Evolutionary conservation across 2,329 filamentous ascomycete genomes (phyloP).

Genomic region (Colletotrichum karsti): DNA sequence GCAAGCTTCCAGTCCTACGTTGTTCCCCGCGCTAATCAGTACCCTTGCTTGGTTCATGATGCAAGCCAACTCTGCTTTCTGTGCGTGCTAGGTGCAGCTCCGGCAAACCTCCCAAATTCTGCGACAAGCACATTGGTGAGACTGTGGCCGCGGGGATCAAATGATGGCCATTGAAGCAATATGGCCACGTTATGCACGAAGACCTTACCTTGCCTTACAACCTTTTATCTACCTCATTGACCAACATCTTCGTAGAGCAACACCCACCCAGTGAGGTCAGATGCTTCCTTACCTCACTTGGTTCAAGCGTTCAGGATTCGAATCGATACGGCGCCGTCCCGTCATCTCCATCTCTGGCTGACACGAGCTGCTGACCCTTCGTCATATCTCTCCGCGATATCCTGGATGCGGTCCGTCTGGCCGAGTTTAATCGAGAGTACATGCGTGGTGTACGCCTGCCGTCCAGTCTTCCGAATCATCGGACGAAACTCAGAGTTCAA

Average conservation of each 20-base stretch:
- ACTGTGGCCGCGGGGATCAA: not conserved
- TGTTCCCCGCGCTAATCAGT: constrained; percentile 33
- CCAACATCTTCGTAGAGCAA: not conserved
- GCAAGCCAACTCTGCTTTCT: not conserved
- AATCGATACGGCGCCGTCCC: not conserved
- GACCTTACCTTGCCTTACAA: constrained; percentile 14
- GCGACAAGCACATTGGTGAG: not conserved
- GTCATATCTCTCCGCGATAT: not conserved
- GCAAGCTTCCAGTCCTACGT: constrained; percentile 39
- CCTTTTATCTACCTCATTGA: not conserved
- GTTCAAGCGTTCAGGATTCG: not conserved
- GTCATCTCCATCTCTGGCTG: not conserved
- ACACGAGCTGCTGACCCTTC: not conserved
- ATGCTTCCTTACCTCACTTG: not conserved
- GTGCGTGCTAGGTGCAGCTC: constrained; percentile 1
- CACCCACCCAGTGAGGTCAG: not conserved
- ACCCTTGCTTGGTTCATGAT: constrained; percentile 14
- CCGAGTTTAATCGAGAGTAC: not conserved
- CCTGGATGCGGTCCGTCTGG: not conserved
- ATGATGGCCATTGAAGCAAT: constrained; percentile 5
- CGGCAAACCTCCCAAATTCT: not conserved
- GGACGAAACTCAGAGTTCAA: not conserved
- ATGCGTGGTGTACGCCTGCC: not conserved
- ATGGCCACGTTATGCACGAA: constrained; percentile 14
- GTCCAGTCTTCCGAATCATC: not conserved